Base-by-base conservation (phyloP, 2,329 filamentous ascomycete species). In the Sclerotiophoma versabilis region DNA sequence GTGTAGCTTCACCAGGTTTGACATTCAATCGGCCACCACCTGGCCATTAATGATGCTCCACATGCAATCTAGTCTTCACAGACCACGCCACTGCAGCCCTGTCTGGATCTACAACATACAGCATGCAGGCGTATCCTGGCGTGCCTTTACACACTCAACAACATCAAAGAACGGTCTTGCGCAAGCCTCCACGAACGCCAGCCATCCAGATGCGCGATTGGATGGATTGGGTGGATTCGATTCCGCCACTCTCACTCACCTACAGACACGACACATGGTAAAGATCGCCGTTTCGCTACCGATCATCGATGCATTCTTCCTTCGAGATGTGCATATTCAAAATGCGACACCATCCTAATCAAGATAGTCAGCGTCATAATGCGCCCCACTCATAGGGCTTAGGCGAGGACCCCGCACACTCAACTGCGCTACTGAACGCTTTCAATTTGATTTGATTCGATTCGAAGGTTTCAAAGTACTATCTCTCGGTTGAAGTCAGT, bases 261-360 rank as follows among this genome's bases (percentile, higher is more conserved):
- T 42, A 17, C 50, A 41, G 15, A 44, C 17, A 42, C 25, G 12
- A 39, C 29, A 26, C 32, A 20, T 23, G 15, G 12, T 14, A 29
- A 43, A 20, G 39, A 49, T 49, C 51, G 41, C 22, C 41, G 38
- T 45, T 45, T 54, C 45, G 51, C 45, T 54, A 54, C 51, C 45
- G 46, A 54, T 49, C 22, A 41, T 11, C 23, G 33, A 25, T 29
- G 36, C 22, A 25, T 34, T 7, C 7, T 12, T 37, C 26, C 36
- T 30, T 37, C 12, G 8, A 42, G 22, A 37, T 6, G 33, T 23
- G 45, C 51, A 49, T 45, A 25, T 41, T 46, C 32, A 38, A 30
- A 54, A 49, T 36, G 41, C 34, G 22, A 54, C 49, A 6, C 29
- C 10, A 23, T 10, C 39, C 41, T 14, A 29, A 36, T 42, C 8